phyloP scores from a whole-genome alignment of 106 monocot genomes.

The Allium fistulosum region DNA sequence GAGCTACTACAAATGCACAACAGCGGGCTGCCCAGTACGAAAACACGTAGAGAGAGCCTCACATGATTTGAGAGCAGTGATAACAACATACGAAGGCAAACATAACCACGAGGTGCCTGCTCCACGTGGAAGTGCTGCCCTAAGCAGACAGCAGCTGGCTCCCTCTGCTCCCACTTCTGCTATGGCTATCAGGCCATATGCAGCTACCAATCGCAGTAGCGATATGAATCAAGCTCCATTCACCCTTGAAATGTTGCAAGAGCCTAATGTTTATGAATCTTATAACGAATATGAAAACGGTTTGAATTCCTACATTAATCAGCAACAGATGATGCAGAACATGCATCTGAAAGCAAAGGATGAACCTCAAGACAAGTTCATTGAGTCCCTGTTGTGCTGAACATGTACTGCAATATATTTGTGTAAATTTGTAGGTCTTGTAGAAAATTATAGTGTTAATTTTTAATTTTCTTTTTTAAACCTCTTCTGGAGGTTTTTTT shows the following conservation, averaged over 20 bases:
- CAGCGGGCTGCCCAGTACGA: conserved; percentile 37
- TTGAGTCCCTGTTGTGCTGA: conserved; percentile 17
- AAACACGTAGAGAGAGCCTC: conserved; percentile 68
- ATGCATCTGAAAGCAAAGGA: conserved; percentile 28
- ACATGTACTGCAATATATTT: no score
- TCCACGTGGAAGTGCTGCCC: conserved; percentile 20
- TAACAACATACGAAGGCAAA: conserved; percentile 71
- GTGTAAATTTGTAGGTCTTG: no score
- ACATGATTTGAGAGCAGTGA: conserved; percentile 36
- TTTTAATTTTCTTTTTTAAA: no score
- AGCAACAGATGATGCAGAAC: conserved; percentile 12
- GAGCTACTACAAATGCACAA: conserved; percentile 79
- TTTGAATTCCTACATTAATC: conserved; percentile 12
- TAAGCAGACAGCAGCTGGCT: conserved; percentile 1
- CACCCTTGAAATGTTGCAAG: conserved; percentile 30
- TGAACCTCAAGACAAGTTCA: conserved; percentile 40
- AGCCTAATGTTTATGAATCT: conserved; percentile 1
- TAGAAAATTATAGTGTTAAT: no score
- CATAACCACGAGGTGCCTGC: conserved; percentile 74
- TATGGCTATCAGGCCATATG: conserved; percentile 20
- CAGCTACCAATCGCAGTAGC: conserved; percentile 5
- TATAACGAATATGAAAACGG: conserved; percentile 4
- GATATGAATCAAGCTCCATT: conserved; percentile 14
- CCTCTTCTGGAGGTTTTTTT: no score
- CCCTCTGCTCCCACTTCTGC: conserved; percentile 4